Conservation (phyloP, 805 yeast species). For the Naumovozyma dairenensis region DNA sequence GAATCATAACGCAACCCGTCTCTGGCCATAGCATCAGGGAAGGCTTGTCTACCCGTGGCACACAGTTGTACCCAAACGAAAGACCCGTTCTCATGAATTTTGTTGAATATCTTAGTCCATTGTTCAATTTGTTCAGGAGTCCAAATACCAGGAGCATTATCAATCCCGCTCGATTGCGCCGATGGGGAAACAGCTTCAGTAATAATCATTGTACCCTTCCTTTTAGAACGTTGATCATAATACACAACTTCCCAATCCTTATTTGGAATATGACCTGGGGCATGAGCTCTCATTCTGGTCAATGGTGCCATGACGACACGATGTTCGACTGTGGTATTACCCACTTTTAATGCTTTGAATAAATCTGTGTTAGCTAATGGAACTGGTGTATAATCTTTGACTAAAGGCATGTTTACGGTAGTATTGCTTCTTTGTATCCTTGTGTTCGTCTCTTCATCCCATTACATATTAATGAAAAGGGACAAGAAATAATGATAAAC, state of each 20-base stretch:
- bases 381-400: constrained; percentile 15
- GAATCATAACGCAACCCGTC: constrained; percentile 31
- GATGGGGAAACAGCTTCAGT: constrained; percentile 48
- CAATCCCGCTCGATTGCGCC: constrained; percentile 31
- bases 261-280: constrained; percentile 32
- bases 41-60: constrained; percentile 36
- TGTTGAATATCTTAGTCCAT: constrained; percentile 40
- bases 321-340: constrained; percentile 28
- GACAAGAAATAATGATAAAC: too few relatives aligned
- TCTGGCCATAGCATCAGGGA: constrained; percentile 29
- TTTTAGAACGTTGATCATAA: constrained; percentile 42
- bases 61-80: constrained; percentile 41
- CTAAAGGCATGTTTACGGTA: constrained; percentile 15
- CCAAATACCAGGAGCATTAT: constrained; percentile 40
- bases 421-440: too few relatives aligned
- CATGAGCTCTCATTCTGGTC: constrained; percentile 32
- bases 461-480: too few relatives aligned
- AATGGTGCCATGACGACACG: constrained; percentile 35
- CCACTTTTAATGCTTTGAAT: constrained; percentile 30
- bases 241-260: constrained; percentile 36
- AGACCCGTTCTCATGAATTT: constrained; percentile 41
- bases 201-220: constrained; percentile 46
- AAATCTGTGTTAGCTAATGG: constrained; percentile 11
- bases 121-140: constrained; percentile 35
- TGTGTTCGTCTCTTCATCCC: too few relatives aligned